Evolutionary conservation across 345 rosid genomes (phyloP).

Genomic region (Clausena lansium): DNA sequence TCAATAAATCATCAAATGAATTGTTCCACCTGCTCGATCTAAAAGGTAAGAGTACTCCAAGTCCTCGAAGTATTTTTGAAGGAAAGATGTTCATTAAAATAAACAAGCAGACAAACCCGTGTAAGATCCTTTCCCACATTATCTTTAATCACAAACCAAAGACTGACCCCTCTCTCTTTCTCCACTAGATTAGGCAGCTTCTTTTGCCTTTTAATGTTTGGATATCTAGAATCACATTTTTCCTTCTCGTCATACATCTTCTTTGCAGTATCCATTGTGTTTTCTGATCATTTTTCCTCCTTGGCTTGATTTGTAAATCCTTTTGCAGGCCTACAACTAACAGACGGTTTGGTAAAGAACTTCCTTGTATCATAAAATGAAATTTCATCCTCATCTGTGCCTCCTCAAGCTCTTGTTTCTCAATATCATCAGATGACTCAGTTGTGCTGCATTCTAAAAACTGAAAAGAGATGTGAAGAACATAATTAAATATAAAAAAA

Average conservation of each 20-base stretch:
- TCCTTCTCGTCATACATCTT: conserved; percentile 41
- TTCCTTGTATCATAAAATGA: conserved; percentile 76
- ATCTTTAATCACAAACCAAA: conserved; percentile 99
- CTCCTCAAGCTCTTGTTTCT: conserved; percentile 86
- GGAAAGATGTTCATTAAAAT: conserved; percentile 96
- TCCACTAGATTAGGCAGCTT: conserved; percentile 93
- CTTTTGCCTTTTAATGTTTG: conserved; percentile 55
- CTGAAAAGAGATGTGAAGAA: conserved; percentile 22
- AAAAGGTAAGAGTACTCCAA: conserved; percentile 89
- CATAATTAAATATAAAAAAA: not conserved
- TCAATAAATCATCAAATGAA: too few species aligned
- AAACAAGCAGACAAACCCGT: conserved; percentile 95
- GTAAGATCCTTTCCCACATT: conserved; percentile 97
- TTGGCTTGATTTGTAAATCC: conserved; percentile 27
- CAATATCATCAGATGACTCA: conserved; percentile 91
- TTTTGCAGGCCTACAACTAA: conserved; percentile 33
- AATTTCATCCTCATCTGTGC: conserved; percentile 76
- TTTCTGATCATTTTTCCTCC: conserved; percentile 20
- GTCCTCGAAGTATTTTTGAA: conserved; percentile 95
- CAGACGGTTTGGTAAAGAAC: conserved; percentile 48
- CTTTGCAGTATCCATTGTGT: conserved; percentile 30
- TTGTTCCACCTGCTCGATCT: conserved; percentile 85
- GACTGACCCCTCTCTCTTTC: conserved; percentile 95
- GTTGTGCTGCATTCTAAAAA: conserved; percentile 93
- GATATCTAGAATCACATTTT: conserved; percentile 30